Percentiles rank a stretch among this genome's conserved stretches.
Conservation (phyloP, 805 yeast genomes). For the Saccharomycopsis fodiens region DNA sequence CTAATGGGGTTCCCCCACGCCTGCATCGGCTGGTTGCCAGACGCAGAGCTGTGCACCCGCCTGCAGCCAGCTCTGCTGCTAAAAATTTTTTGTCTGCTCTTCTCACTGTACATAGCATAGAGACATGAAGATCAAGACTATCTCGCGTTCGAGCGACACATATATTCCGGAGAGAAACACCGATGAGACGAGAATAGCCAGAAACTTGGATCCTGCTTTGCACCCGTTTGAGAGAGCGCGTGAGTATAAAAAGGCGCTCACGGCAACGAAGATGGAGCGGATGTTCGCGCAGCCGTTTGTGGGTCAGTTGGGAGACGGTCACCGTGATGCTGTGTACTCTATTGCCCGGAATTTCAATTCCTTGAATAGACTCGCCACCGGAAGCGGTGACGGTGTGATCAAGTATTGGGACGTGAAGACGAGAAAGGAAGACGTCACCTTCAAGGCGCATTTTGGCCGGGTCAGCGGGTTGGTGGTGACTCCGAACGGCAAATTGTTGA, state of each 20-base stretch:
- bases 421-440: constrained; percentile 65
- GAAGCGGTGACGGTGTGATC: constrained; percentile 91
- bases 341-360: constrained; percentile 71
- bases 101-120: background rate
- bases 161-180: constrained; percentile 89
- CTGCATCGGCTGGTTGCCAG: too few relatives aligned
- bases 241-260: constrained; percentile 89
- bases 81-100: too few relatives aligned
- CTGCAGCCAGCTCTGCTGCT: background rate
- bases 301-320: constrained; percentile 92
- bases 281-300: constrained; percentile 97
- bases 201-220: constrained; percentile 86
- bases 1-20: too few relatives aligned
- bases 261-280: constrained; percentile 91
- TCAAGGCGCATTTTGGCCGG: constrained; percentile 85
- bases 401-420: constrained; percentile 85
- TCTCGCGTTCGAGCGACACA: constrained; percentile 81
- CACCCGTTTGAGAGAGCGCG: constrained; percentile 98
- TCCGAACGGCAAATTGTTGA: constrained; percentile 54
- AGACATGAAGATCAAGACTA: constrained; percentile 72
- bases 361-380: constrained; percentile 75
- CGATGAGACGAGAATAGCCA: constrained; percentile 78
- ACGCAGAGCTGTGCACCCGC: background rate
- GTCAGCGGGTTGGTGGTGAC: constrained; percentile 80
- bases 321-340: constrained; percentile 86